Evolutionary conservation across 495 filamentous ascomycete species (phyloP).

Genomic region (Aspergillus haitiensis): DNA sequence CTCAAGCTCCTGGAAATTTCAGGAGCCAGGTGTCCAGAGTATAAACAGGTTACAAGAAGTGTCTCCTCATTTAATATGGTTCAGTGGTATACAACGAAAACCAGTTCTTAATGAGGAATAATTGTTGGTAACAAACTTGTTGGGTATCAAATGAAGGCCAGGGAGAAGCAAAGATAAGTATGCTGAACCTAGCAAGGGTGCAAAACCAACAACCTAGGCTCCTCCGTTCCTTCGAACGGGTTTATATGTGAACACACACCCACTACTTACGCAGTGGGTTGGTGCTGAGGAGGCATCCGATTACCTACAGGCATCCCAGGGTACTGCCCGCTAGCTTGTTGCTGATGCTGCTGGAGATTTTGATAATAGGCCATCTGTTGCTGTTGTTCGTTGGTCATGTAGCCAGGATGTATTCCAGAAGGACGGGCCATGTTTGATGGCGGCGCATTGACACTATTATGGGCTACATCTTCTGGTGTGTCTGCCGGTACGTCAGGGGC

Average conservation of each 20-base stretch:
- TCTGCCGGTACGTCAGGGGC: slow-evolving; percentile 55
- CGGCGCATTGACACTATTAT: slow-evolving; percentile 53
- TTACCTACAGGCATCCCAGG: slow-evolving; percentile 55
- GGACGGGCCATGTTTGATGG: slow-evolving; percentile 54
- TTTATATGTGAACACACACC: slow-evolving; percentile 42
- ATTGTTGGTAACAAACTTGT: slow-evolving; percentile 35
- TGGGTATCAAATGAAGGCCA: slow-evolving; percentile 49
- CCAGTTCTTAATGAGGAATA: slow-evolving; percentile 26
- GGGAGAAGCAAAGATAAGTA: slow-evolving; percentile 32
- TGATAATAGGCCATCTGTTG: slow-evolving; percentile 61
- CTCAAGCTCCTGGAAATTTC: slow-evolving; percentile 16
- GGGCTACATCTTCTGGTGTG: slow-evolving; percentile 56
- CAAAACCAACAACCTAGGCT: slow-evolving; percentile 23
- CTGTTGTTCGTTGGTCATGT: slow-evolving; percentile 59
- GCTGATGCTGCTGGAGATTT: slow-evolving; percentile 57
- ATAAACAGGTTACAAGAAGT: slow-evolving; percentile 27
- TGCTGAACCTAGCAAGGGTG: slow-evolving; percentile 27
- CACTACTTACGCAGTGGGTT: slow-evolving; percentile 52
- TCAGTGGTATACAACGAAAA: slow-evolving; percentile 25
- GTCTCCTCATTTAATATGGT: slow-evolving; percentile 16
- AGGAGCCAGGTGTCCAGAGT: slow-evolving; percentile 18
- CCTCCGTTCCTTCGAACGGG: slow-evolving; percentile 20
- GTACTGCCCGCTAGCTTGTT: slow-evolving; percentile 56
- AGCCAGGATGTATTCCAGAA: slow-evolving; percentile 49
- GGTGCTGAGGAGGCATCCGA: slow-evolving; percentile 57